Conservation (phyloP, 805 yeast species). For the Brettanomyces nanus region DNA sequence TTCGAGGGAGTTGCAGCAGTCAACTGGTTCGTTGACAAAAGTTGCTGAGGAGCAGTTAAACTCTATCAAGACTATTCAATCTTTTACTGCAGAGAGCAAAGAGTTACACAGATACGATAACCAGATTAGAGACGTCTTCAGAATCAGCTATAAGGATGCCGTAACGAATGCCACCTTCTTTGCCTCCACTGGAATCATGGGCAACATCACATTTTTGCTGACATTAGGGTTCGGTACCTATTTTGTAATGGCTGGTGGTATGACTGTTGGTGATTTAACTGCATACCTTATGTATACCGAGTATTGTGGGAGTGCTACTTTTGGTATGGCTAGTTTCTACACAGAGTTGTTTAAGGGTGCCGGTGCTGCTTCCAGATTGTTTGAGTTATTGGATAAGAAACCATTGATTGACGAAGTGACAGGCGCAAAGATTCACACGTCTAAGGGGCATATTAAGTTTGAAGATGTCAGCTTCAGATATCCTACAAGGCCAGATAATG, state of each 20-base stretch:
- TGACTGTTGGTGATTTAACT: slow-evolving; percentile 84
- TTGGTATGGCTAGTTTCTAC: slow-evolving; percentile 85
- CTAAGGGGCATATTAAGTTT: slow-evolving; percentile 55
- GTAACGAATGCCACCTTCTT: slow-evolving; percentile 69
- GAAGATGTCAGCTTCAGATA: slow-evolving; percentile 63
- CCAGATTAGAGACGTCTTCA: slow-evolving; percentile 59
- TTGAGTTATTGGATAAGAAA: slow-evolving; percentile 75
- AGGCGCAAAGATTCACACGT: slow-evolving; percentile 41
- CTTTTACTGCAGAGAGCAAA: slow-evolving; percentile 77
- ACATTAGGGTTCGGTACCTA: slow-evolving; percentile 74
- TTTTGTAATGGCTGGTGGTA: slow-evolving; percentile 61
- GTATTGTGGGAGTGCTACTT: slow-evolving; percentile 85
- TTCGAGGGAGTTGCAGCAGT: slow-evolving; percentile 72
- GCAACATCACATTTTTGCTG: slow-evolving; percentile 71
- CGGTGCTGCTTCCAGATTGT: slow-evolving; percentile 89
- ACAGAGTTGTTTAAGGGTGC: slow-evolving; percentile 95
- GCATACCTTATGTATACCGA: slow-evolving; percentile 94
- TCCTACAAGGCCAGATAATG: slow-evolving; percentile 75
- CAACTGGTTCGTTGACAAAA: slow-evolving; percentile 80
- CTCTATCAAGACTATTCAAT: slow-evolving; percentile 81
- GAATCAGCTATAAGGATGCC: slow-evolving; percentile 76
- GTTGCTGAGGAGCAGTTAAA: slow-evolving; percentile 88
- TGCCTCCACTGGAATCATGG: slow-evolving; percentile 76
- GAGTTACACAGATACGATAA: slow-evolving; percentile 71
- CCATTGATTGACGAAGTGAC: slow-evolving; percentile 63